Conservation (phyloP, 169 alveolate species). For the Amoebophrya sp. region DNA sequence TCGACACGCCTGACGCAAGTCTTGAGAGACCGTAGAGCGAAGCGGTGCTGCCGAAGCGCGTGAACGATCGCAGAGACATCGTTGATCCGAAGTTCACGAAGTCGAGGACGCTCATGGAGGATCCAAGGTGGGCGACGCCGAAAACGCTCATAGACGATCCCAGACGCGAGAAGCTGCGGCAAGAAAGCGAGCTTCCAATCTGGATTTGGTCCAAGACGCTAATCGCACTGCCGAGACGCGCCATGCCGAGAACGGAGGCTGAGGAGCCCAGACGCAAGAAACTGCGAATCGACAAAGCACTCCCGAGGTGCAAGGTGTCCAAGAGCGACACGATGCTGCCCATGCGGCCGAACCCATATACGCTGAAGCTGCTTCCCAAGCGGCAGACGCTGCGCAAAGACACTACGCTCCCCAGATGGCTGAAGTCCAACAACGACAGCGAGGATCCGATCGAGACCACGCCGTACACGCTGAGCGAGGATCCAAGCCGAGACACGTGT, state of each 20-base stretch:
- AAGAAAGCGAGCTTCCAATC: not conserved
- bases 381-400: not conserved
- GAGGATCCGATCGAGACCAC: not conserved
- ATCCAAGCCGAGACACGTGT: not conserved
- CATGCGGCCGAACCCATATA: not conserved
- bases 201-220: not conserved
- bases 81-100: slow-evolving; percentile 2
- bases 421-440: not conserved
- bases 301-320: not conserved
- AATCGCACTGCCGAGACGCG: not conserved
- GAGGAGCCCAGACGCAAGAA: not conserved
- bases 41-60: slow-evolving; percentile 16
- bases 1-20: not conserved
- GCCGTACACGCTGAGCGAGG: slow-evolving; percentile 3
- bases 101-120: slow-evolving; percentile 19
- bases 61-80: not conserved
- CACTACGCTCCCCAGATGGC: not conserved
- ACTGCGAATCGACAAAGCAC: not conserved
- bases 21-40: slow-evolving; percentile 3
- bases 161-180: slow-evolving; percentile 24
- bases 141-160: not conserved
- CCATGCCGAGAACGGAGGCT: not conserved
- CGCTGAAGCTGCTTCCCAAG: not conserved
- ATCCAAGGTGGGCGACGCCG: not conserved
- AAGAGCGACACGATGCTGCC: not conserved